Evolutionary conservation across 2,329 filamentous ascomycete genomes (phyloP).

Genomic region (Calonectria crousiana): DNA sequence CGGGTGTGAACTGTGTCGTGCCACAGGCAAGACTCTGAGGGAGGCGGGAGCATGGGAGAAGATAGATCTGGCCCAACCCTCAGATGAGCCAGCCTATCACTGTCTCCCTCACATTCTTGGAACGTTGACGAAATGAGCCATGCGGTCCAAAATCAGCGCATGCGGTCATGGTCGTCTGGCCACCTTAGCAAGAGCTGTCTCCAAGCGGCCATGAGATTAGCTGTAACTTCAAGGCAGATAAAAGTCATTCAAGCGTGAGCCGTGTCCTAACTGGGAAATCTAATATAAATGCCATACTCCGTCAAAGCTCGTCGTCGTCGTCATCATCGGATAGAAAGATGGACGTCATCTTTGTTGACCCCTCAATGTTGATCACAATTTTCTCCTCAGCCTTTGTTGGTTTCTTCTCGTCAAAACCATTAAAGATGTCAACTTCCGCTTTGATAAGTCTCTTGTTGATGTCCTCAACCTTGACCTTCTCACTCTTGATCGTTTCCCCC

Average conservation of each 20-base stretch:
- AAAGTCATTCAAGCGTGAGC: background rate
- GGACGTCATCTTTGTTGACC: conserved; percentile 45
- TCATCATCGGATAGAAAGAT: conserved; percentile 55
- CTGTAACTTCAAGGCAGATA: background rate
- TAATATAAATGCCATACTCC: conserved; percentile 21
- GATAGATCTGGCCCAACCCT: conserved; percentile 59
- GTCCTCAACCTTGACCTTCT: conserved; percentile 30
- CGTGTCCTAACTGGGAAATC: conserved; percentile 41
- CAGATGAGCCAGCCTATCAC: conserved; percentile 56
- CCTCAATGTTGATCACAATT: conserved; percentile 37
- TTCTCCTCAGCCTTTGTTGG: conserved; percentile 28
- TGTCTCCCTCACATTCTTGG: conserved; percentile 64
- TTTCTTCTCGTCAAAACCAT: conserved; percentile 13
- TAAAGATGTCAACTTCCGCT: conserved; percentile 9
- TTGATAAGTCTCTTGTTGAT: conserved; percentile 7
- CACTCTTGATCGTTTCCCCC: conserved; percentile 30
- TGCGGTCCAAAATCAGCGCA: background rate
- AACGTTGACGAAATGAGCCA: conserved; percentile 62
- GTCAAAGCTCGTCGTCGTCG: conserved; percentile 54
- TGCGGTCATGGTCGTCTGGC: background rate
- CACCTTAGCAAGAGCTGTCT: background rate
- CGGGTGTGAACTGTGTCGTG: conserved; percentile 63
- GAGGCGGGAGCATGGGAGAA: conserved; percentile 64
- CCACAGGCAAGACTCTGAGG: conserved; percentile 60
- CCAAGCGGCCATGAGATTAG: background rate